Base-by-base conservation (phyloP, 2,329 filamentous ascomycete genomes). In the Epichloe bromicola region DNA sequence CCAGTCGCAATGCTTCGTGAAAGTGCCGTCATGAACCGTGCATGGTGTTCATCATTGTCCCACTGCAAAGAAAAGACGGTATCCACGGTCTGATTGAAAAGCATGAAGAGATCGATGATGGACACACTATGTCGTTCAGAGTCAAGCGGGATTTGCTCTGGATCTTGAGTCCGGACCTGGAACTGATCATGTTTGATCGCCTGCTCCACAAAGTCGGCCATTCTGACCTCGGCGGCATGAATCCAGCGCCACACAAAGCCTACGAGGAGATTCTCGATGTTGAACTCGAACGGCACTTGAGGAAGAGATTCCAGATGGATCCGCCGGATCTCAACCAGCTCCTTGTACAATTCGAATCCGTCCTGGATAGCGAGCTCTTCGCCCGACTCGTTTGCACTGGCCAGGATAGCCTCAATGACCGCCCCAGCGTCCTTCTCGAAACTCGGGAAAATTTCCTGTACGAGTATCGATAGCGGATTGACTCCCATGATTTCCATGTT, bases 181-280 rank as follows among this genome's bases (percentile, higher is more conserved):
- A 97, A 98, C 52, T 81, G 71, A 64, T 98, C 93, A 59, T 94
- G 87, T 64, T 88, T 91, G 66, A 96, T 85, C 8, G 93, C 90
- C 60, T 91, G 81, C 45, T 94, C 88, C 39, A 97, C 86, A 73
- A 93, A 93, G 23, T 82, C 82, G 54, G 85, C 75, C 61, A 96
- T 83, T 61, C 84, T 88, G 36, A 73, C 72, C 60, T 97, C 89
- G 7, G 88, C 89, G 56, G 82, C 79, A 50, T 79, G 76, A 55
- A 98, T 88, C 90, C 90, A 98, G 53, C 88, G 82, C 90, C 90
- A 97, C 5, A 97, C 93, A 65, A 97, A 98, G 37, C 87, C 85
- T 55, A 90, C 86, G 17, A 98, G 74, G 15, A 95, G 72, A 41
- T 83, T 80, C 67, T 98, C 93, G 42, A 98, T 79, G 57, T 89